Evolutionary conservation across 1,284 basidiomycete genomes (phyloP), one percentile per base, ranked within the genome.

Genomic region (Coriolopsis trogii): DNA sequence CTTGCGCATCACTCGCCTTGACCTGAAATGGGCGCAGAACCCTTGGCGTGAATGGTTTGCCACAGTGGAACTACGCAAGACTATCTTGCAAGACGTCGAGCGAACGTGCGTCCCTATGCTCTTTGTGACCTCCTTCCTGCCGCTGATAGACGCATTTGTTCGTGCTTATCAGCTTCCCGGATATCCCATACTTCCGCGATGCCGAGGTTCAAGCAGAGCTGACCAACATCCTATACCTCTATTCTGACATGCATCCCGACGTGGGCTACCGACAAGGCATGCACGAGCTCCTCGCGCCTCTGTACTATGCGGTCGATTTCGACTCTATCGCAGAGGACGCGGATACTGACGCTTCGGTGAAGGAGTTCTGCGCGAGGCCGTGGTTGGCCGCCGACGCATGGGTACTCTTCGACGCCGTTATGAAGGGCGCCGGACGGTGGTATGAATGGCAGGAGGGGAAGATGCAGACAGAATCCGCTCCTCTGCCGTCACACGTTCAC

Each of bases 251-350:
- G 64, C 84, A 94, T 68, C 82, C 89, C 1, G 78, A 87, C 43
- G 83, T 95, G 18, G 93, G 93, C 25, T 97, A 97, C 66, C 81
- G 95, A 26, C 89, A 96, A 78, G 95, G 95, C 41, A 97, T 98
- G 95, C 95, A 98, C 67, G 95, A 98, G 67, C 75, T 97, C 4
- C 79, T 96, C 6, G 95, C 93, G 1, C 89, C 91, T 0, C 69
- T 96, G 26, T 89, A 91, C 60, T 83, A 89, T 64, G 86, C 87
- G 1, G 77, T 93, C 46, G 89, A 95, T 66, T 87, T 81, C 60
- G 95, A 98, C 71, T 88, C 93, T 1, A 67, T 91, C 15, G 57
- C 71, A 3, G 71, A 75, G n/a, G 62, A 69, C 9, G 49, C 43
- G 15, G 72, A 77, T 41, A 49, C 65, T 23, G 57, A 56, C 15